These are phyloP conservation scores for Calonectria pteridis DNA, from an alignment of 2,329 filamentous ascomycete genomes.

Conservation along the genomic window DNA sequence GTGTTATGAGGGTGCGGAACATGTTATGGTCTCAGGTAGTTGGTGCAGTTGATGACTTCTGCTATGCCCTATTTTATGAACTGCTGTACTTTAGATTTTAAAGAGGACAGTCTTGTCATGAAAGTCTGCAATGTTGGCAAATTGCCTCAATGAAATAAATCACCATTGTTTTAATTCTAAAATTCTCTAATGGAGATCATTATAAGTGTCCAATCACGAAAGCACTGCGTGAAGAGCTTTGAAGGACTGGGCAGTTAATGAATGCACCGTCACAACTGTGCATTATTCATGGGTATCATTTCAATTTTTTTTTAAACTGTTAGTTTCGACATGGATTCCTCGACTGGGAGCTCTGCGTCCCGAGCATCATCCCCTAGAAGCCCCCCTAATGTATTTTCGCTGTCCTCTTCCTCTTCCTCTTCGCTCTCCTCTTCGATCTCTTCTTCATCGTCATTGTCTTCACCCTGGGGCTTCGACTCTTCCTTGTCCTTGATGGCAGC, in stretches of 20 bases:
- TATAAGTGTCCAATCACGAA: not conserved
- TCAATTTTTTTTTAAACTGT: constrained; percentile 37
- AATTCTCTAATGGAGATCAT: not conserved
- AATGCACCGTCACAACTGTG: constrained; percentile 6
- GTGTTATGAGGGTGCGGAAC: constrained; percentile 48
- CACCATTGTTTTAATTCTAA: constrained; percentile 34
- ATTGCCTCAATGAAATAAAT: constrained; percentile 38
- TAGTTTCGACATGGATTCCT: constrained; percentile 47
- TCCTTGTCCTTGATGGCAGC: constrained; percentile 87
- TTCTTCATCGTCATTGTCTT: constrained; percentile 47
- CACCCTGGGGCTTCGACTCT: constrained; percentile 55
- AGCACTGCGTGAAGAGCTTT: not conserved
- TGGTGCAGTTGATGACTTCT: constrained; percentile 49
- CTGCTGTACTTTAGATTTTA: constrained; percentile 57
- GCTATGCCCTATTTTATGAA: constrained; percentile 49
- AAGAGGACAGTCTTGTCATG: constrained; percentile 41
- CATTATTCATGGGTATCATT: constrained; percentile 40
- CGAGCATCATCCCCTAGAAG: constrained; percentile 38
- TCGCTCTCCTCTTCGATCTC: constrained; percentile 46
- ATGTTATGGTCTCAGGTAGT: constrained; percentile 54
- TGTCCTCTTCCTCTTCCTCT: constrained; percentile 38
- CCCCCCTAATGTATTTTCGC: constrained; percentile 29
- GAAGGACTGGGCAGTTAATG: constrained; percentile 5
- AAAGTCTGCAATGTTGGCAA: constrained; percentile 38
- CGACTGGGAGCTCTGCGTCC: constrained; percentile 33